phyloP scores from a whole-genome alignment of 352 stramenopile species.

The Globisporangium viniferum region DNA sequence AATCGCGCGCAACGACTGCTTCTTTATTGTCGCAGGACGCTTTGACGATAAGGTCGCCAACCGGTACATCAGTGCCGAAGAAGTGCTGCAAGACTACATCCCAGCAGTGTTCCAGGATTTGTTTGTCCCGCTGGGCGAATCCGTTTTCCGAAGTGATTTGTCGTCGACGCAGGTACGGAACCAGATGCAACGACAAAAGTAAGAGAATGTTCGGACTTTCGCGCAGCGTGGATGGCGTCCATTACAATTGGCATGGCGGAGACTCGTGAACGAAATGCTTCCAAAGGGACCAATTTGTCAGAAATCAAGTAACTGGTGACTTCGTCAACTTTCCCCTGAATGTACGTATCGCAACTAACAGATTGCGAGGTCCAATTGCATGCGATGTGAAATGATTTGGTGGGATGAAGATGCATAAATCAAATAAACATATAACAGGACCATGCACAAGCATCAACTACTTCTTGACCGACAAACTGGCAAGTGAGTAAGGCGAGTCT shows the following conservation, averaged over 20 bases:
- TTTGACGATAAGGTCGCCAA: conserved; percentile 51
- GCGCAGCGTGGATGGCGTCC: not conserved
- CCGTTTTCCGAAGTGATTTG: conserved; percentile 82
- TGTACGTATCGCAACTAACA: too few species aligned
- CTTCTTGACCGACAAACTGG: not conserved
- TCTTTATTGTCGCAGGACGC: conserved; percentile 86
- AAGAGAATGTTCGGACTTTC: not conserved
- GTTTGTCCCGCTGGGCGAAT: conserved; percentile 73
- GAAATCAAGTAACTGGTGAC: too few species aligned
- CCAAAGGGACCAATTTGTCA: too few species aligned
- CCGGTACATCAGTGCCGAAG: conserved; percentile 54
- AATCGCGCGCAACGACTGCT: conserved; percentile 60
- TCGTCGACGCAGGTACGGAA: conserved; percentile 83
- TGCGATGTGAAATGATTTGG: too few species aligned
- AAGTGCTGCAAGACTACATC: conserved; percentile 45
- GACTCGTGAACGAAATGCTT: too few species aligned
- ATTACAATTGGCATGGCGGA: too few species aligned
- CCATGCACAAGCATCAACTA: not conserved
- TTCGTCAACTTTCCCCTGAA: too few species aligned
- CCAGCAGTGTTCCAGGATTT: conserved; percentile 48
- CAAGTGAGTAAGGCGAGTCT: not conserved
- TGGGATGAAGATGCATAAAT: too few species aligned
- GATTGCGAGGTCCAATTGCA: too few species aligned
- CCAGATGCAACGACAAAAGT: conserved; percentile 10
- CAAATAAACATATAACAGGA: too few species aligned